Evolutionary conservation across 2,329 filamentous ascomycete species (phyloP), one percentile per base, ranked within the genome.

Genomic region (Pyrenophora graminea): DNA sequence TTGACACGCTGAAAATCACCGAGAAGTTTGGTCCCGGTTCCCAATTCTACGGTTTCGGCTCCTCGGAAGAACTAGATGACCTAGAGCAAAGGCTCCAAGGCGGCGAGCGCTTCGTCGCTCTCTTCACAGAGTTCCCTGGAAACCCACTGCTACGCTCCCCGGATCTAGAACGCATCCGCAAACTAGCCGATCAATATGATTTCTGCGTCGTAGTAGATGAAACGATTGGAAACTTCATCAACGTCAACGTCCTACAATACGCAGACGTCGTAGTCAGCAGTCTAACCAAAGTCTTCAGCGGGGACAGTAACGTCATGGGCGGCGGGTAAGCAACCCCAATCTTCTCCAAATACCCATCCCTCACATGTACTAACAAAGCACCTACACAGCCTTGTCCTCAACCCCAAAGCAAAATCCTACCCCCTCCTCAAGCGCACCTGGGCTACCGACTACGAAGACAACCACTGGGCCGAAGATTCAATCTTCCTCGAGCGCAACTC

Each of bases 291-390:
- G 88, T 97, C 46, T 99, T 99, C 76, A 96, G 91, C 48, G 94
- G 94, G 43, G 94, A 97, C 74, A 94, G 90, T 72, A 97, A 99
- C 72, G 94, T 99, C 61, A 97, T 97, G 93, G 94, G 92, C 51
- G 94, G 94, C 48, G 89, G 87, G 77, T 77, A 58, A 49, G 62
- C 56, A 37, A 18, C 36, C 8, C 23, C 15, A 18, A n/a, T n/a
- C 6, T 12, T 13, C 27, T 13, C 9, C 10, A 27, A 7, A 8
- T n/a, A 10, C 2, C 13, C 6, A 25, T 13, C 21, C 19, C 4
- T 13, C 13, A 8, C n/a, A n/a, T 13, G 15, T 19, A 34, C 6
- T 15, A 12, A 36, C 64, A 8, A 67, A 47, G 32, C 7, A 9
- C 7, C 4, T 19, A 19, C 3, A 7, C 51, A 79, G 83, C 59